These are phyloP conservation scores for Cutaneotrichosporon mucoides DNA, from an alignment of 1,284 basidiomycete species.

Conservation along the genomic window DNA sequence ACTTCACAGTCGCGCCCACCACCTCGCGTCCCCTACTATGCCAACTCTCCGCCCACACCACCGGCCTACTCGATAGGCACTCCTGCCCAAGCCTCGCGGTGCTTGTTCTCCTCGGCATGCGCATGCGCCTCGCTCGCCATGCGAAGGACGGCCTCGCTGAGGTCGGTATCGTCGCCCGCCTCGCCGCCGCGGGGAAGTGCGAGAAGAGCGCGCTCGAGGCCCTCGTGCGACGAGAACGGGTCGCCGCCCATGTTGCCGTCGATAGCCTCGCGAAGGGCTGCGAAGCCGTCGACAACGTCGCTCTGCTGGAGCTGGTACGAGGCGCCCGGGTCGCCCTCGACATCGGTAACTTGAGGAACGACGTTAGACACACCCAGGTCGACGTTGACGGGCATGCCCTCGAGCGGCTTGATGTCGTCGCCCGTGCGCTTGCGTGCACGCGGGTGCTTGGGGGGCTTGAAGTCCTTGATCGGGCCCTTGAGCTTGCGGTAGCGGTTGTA, in stretches of 20 bases:
- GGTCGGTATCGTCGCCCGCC: conserved; percentile 5
- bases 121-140: conserved; percentile 12
- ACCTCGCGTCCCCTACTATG: no score
- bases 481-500: conserved; percentile 48
- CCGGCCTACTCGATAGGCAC: not conserved
- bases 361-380: conserved; percentile 70
- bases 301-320: no score
- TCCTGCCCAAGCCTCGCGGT: conserved; percentile 12
- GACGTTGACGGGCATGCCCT: conserved; percentile 40
- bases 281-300: conserved; percentile 8
- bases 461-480: conserved; percentile 40
- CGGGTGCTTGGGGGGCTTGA: conserved; percentile 29
- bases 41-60: not conserved
- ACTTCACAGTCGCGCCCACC: no score
- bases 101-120: conserved; percentile 4
- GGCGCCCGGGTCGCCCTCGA: not conserved
- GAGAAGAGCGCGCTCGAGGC: conserved; percentile 21
- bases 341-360: conserved; percentile 53
- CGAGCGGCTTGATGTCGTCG: not conserved
- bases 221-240: conserved; percentile 15
- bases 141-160: conserved; percentile 16
- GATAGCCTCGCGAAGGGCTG: conserved; percentile 7
- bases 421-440: conserved; percentile 7
- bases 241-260: conserved; percentile 9
- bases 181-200: conserved; percentile 16